Conservation (phyloP, 2,329 filamentous ascomycete species). For the Knoxdaviesia proteae region DNA sequence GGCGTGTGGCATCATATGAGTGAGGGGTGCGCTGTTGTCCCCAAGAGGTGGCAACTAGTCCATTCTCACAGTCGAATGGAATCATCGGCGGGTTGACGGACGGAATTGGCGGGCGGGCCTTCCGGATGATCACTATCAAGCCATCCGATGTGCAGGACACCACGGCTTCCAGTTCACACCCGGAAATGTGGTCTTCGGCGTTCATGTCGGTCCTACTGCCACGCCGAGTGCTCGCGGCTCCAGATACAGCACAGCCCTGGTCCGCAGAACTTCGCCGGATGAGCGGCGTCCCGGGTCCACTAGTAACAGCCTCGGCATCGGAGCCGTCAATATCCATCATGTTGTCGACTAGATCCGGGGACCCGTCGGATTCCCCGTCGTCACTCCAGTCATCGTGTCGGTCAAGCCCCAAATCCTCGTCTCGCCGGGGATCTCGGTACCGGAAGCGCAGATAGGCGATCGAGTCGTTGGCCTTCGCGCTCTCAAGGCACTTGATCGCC, state of each 20-base stretch:
- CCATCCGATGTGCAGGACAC: conserved; percentile 81
- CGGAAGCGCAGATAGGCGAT: conserved; percentile 78
- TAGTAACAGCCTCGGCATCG: conserved; percentile 12
- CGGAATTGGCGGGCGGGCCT: conserved; percentile 50
- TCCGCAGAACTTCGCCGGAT: not conserved
- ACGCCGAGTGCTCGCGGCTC: not conserved
- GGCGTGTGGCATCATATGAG: too few relatives aligned
- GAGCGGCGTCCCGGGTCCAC: conserved; percentile 9
- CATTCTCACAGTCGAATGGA: conserved; percentile 15
- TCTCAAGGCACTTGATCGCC: conserved; percentile 59
- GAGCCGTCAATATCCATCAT: conserved; percentile 26
- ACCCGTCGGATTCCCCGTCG: conserved; percentile 12
- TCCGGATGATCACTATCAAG: conserved; percentile 59
- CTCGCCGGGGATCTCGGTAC: conserved; percentile 52
- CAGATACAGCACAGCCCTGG: too few relatives aligned
- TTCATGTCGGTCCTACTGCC: conserved; percentile 9
- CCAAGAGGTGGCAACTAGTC: too few relatives aligned
- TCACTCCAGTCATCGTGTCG: conserved; percentile 13
- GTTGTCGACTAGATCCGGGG: conserved; percentile 10
- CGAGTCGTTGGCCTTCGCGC: conserved; percentile 75
- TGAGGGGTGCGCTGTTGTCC: too few relatives aligned
- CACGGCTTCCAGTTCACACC: conserved; percentile 65
- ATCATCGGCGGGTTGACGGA: conserved; percentile 27
- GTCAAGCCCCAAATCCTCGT: conserved; percentile 20
- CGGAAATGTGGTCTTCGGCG: conserved; percentile 9